Evolutionary conservation across 805 yeast genomes (phyloP), one percentile per base, ranked within the genome.

Genomic region (Schwanniomyces yamadae): DNA sequence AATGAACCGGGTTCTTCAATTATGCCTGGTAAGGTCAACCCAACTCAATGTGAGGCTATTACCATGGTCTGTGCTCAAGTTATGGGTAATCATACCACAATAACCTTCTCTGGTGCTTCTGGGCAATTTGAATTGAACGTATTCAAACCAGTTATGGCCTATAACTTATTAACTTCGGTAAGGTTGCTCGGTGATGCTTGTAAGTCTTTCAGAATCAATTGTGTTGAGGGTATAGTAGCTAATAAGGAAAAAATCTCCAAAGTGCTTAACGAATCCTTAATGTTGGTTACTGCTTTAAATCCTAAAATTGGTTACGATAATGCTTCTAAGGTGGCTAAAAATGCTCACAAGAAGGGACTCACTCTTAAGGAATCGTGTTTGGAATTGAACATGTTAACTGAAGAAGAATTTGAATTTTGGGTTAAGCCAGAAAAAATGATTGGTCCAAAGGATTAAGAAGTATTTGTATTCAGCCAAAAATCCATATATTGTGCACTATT

Each of bases 11-110:
- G 69, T 33, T 62, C 67, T 38, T 59, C 65, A n/a, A 62, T 62
- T 40, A 62, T 62, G 69, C 69, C 69, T 6, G 69, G 69, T 24
- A 62, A 62, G 50, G 69, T 62, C 39, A 62, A 62, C 52, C 69
- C 69, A 19, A 62, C 69, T 21, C 69, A 62, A 46, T 56, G 60
- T 47, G 69, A 62, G 47, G 69, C 69, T 14, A 48, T 62, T 58
- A 62, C 69, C 28, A 62, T 62, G 69, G 67, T 62, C 14, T 60
- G 63, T 28, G 59, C 61, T 15, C 69, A 62, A 44, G 69, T 62
- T 16, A 53, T 62, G 57, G 69, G 69, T 41, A 62, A 62, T 53
- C 55, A 62, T 55, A 50, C 62, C 38, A 57, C 69, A 37, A 61
- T 62, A 44, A 59, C 69, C 9, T 62, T 62, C 29, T 49, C 65